Percentiles rank a stretch among this genome's conserved stretches.
Evolutionary conservation across 345 rosid genomes (phyloP).

Genomic region (Eucalyptus tenuipes): DNA sequence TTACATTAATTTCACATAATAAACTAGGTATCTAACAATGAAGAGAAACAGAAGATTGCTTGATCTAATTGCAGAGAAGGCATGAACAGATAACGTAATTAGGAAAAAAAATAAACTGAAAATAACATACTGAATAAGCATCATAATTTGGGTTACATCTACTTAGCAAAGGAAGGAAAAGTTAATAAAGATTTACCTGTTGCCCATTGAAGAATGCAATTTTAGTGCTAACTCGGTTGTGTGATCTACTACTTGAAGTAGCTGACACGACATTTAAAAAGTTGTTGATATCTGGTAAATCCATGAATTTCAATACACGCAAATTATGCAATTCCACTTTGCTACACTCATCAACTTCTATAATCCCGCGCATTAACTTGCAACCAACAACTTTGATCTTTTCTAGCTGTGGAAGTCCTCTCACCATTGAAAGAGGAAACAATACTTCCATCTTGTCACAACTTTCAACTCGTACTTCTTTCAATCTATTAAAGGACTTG

Average conservation of each 20-base stretch:
- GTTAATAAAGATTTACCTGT: background rate
- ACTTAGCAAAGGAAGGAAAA: background rate
- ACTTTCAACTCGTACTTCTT: background rate
- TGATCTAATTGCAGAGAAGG: background rate
- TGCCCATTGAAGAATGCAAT: background rate
- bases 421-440: background rate
- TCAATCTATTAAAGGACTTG: rapidly evolving
- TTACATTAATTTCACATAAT: no score
- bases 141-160: background rate
- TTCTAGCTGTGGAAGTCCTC: background rate
- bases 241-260: rapidly evolving
- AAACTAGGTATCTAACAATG: no score
- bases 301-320: background rate
- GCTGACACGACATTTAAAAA: rapidly evolving
- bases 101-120: rapidly evolving
- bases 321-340: background rate
- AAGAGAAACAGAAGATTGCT: background rate
- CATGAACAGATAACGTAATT: background rate
- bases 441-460: background rate
- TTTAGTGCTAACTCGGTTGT: rapidly evolving
- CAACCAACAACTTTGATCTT: rapidly evolving
- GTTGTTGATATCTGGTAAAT: no score
- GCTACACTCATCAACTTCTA: background rate
- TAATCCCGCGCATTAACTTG: rapidly evolving
- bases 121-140: rapidly evolving